Evolutionary conservation across 2,329 filamentous ascomycete species (phyloP), one percentile per base, ranked within the genome.

Genomic region (Penicillium sp.): DNA sequence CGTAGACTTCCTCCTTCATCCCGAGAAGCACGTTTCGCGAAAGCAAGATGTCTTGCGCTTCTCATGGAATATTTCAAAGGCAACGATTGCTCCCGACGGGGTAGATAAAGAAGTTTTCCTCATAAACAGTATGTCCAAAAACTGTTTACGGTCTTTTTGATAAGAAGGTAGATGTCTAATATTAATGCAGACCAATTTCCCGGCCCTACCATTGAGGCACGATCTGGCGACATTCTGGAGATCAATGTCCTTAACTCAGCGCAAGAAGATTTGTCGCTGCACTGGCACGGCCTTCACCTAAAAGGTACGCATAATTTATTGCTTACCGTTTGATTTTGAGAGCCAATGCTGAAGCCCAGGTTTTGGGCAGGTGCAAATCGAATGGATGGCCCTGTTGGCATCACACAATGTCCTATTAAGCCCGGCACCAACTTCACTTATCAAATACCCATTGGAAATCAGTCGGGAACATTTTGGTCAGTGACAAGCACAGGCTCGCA

Each of bases 341-440:
- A 11, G 3, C 33, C 33, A 38, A 38, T n/a, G n/a, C 33, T 38
- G 33, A 38, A 16, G 12, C 16, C 2, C 14, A 30, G 5, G 8
- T 30, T 30, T 2, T n/a, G 7, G 6, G n/a, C 12, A 38, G 35
- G 35, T 1, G n/a, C 35, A 8, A 40, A 52, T 35, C 23, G 14
- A 21, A 90, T 91, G 85, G 89, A 93, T 69, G 89, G 89, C 0
- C 83, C 86, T 0, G 72, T 75, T 0, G 79, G 81, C 47, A 83
- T 89, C 24, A 83, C 86, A 1, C 89, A 92, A 67, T 90, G 86
- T 61, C 68, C 79, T 1, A 86, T 91, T 56, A 5, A 18, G 2
- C 16, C 38, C n/a, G 24, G 21, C 5, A 20, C 24, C 8, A 52
- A n/a, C 24, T 52, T 46, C 21, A 52, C 50, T 5, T 52, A 52